phyloP scores from a whole-genome alignment of 306 rosid species.

The Quercus suber region DNA sequence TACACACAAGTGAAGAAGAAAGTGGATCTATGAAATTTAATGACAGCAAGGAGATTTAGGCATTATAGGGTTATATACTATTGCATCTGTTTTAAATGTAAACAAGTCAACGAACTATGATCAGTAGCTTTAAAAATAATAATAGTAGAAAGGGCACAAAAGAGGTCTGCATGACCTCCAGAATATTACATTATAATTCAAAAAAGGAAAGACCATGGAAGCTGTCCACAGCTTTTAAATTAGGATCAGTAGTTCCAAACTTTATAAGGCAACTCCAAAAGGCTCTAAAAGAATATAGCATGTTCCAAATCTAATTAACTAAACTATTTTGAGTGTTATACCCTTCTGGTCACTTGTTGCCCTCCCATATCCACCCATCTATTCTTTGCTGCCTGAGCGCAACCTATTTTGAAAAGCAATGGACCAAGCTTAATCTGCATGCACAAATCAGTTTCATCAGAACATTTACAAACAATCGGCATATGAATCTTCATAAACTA shows the following conservation, averaged over 20 bases:
- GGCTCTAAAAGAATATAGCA: not conserved
- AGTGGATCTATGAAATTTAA: not conserved
- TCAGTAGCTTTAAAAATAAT: not conserved
- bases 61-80: not conserved
- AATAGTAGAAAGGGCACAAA: not conserved
- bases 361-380: constrained; percentile 92
- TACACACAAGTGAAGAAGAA: not conserved
- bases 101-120: not conserved
- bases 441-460: constrained; percentile 16
- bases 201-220: not conserved
- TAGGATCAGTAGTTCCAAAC: not conserved
- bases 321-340: constrained; percentile 1
- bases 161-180: not conserved
- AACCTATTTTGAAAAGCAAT: constrained; percentile 62
- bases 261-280: not conserved
- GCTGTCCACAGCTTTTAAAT: not conserved
- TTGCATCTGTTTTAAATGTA: not conserved
- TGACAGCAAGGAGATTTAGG: not conserved
- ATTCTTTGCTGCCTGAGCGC: constrained; percentile 83
- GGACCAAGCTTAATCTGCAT: constrained; percentile 69
- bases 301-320: not conserved
- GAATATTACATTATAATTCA: not conserved
- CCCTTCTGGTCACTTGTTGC: constrained; percentile 65
- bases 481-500: not conserved
- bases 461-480: not conserved